A percentile compares a stretch with the other conserved stretches of the same genome.
Conservation (phyloP, 2,329 filamentous ascomycete genomes). For the Aurifilum marmelostoma region DNA sequence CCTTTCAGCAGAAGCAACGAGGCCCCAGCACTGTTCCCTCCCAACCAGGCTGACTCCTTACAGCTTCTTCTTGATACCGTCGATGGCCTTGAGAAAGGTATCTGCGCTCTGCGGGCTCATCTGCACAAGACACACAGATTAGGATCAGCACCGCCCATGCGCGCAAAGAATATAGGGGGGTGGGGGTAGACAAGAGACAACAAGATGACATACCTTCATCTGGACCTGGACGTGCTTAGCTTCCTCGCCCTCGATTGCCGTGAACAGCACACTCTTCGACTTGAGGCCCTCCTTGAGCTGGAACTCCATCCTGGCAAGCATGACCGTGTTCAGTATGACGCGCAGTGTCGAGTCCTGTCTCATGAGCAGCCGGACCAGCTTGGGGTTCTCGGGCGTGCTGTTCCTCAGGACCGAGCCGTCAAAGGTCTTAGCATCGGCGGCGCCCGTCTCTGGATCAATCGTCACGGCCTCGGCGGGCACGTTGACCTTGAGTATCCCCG, state of each 20-base stretch:
- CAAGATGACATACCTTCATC: conserved; percentile 55
- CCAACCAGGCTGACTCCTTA: conserved; percentile 6
- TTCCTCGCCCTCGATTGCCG: conserved; percentile 61
- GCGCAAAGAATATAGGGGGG: background rate
- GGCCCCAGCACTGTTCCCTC: background rate
- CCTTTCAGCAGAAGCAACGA: background rate
- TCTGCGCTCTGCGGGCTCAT: conserved; percentile 59
- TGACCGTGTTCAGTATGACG: conserved; percentile 81
- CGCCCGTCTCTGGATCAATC: conserved; percentile 53
- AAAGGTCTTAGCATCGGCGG: conserved; percentile 56
- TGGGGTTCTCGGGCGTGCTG: conserved; percentile 40
- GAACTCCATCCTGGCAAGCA: conserved; percentile 79
- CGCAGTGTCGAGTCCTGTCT: conserved; percentile 87
- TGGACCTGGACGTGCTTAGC: conserved; percentile 61
- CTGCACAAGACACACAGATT: conserved; percentile 37
- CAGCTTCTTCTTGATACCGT: conserved; percentile 55
- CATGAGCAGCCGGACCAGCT: conserved; percentile 78
- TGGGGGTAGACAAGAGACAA: too few species aligned
- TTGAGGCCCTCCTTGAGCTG: conserved; percentile 76
- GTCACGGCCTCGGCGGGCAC: conserved; percentile 62
- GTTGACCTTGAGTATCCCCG: conserved; percentile 84
- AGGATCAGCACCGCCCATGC: background rate
- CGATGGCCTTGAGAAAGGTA: conserved; percentile 53
- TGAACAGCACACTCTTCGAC: conserved; percentile 69
- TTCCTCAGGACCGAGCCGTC: conserved; percentile 57